Evolutionary conservation across 2,329 filamentous ascomycete genomes (phyloP).

Genomic region (Sordariomycetes sp.): DNA sequence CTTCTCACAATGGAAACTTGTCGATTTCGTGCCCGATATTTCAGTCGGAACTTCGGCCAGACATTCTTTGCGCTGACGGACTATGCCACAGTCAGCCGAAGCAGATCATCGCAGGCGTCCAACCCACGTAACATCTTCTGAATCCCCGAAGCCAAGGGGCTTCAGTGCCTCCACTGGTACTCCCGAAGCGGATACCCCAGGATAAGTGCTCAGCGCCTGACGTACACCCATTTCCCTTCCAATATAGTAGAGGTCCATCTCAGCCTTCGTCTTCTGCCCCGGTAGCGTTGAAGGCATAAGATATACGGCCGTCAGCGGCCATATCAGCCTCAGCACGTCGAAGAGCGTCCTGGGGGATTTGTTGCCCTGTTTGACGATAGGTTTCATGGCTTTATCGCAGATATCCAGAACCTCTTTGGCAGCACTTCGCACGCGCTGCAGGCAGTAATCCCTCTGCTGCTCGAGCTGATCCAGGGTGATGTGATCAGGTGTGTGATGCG

Average conservation of each 20-base stretch:
- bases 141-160: constrained; percentile 12
- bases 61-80: too few species aligned
- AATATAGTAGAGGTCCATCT: constrained; percentile 18
- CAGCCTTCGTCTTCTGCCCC: constrained; percentile 17
- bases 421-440: constrained; percentile 14
- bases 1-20: too few species aligned
- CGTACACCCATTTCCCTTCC: constrained; percentile 25
- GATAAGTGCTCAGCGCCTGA: constrained; percentile 20
- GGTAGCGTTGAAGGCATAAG: constrained; percentile 15
- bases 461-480: constrained; percentile 14
- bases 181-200: constrained; percentile 1
- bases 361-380: constrained; percentile 12
- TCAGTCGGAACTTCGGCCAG: too few species aligned
- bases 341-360: constrained; percentile 21
- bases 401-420: constrained; percentile 18
- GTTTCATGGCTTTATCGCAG: constrained; percentile 15
- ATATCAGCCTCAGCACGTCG: constrained; percentile 26
- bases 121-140: too few species aligned
- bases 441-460: constrained; percentile 17
- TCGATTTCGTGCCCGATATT: too few species aligned
- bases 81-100: too few species aligned
- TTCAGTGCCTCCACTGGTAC: constrained; percentile 16
- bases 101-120: too few species aligned
- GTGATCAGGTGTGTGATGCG: constrained; percentile 16
- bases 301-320: constrained; percentile 24